phyloP scores from a whole-genome alignment of 1,139 yeast genomes.

The Yamadazyma diospyri region DNA sequence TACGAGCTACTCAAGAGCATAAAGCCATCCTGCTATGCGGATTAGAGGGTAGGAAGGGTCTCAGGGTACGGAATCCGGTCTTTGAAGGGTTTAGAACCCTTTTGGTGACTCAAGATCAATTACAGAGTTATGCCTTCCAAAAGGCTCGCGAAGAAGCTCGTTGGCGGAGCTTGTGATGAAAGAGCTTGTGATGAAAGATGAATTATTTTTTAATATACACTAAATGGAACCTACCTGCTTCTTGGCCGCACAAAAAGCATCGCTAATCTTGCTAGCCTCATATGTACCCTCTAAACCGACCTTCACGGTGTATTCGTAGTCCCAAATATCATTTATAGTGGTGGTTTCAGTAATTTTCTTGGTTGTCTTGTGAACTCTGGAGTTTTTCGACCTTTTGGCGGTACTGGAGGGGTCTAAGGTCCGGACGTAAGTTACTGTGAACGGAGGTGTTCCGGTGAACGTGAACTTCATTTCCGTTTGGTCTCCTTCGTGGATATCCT shows the following conservation, averaged over 20 bases:
- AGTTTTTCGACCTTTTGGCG: conserved; percentile 19
- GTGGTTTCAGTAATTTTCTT: conserved; percentile 67
- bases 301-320: conserved; percentile 61
- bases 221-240: conserved; percentile 15
- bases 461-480: conserved; percentile 68
- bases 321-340: conserved; percentile 66
- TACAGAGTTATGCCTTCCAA: too few relatives aligned
- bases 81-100: too few relatives aligned
- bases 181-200: too few relatives aligned
- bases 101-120: too few relatives aligned
- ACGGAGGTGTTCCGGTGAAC: conserved; percentile 73
- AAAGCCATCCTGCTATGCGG: conserved; percentile 2
- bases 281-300: conserved; percentile 92
- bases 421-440: conserved; percentile 54
- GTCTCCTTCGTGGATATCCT: conserved; percentile 88
- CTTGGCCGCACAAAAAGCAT: conserved; percentile 68
- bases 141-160: too few relatives aligned
- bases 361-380: conserved; percentile 18
- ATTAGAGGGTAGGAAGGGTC: conserved; percentile 1
- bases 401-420: conserved; percentile 38
- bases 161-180: too few relatives aligned
- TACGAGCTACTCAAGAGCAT: neutral
- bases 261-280: conserved; percentile 84
- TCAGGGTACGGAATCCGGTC: too few relatives aligned
- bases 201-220: conserved; percentile 4